Evolutionary conservation across 1,284 basidiomycete species (phyloP), one percentile per base, ranked within the genome.

Genomic region (Inonotus obliquus): DNA sequence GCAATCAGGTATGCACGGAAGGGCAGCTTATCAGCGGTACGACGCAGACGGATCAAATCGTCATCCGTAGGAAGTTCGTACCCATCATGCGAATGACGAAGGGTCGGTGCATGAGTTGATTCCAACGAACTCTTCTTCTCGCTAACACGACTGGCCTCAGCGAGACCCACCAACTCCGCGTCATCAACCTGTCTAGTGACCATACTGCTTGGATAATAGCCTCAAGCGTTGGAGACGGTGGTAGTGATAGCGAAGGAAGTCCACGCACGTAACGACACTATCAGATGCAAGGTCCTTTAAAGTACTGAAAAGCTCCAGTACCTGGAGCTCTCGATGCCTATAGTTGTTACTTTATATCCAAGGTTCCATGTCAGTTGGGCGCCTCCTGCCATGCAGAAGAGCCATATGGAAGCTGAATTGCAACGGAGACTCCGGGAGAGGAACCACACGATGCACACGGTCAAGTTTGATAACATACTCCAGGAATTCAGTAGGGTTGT

Each of bases 1-100:
- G 87, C 89, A 49, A 92, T 61, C 87, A 86, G 69, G 69, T 87
- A 90, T 32, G 84, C 85, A 62, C 70, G 78, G 88, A 82, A 87
- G 3, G 87, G 86, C 55, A 90, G 72, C 39, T 68, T 59, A 67
- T 90, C 88, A 7, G 86, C 70, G 6, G 92, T 82, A 38, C 83
- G 82, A 32, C 85, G 79, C 45, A 91, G 78, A 10, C 81, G 85
- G 6, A 65, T 66, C 21, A 76, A 71, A 73, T 92, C 90, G 69
- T 91, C 84, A 29, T 84, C 83, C 1, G 89, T 89, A 2, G 91
- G 91, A 64, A 85, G 82, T 63, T 81, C 79, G 54, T 85, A 11
- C 11, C 48, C 32, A 4, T 23, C 47, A 21, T 52, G 51, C 14
- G n/a, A 17, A 35, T 52, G 51, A 11, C 2, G 10, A 35, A 52